Evolutionary conservation across 768 basidiomycete species (phyloP).

Genomic region (Xerocomus brunneocitrinus): DNA sequence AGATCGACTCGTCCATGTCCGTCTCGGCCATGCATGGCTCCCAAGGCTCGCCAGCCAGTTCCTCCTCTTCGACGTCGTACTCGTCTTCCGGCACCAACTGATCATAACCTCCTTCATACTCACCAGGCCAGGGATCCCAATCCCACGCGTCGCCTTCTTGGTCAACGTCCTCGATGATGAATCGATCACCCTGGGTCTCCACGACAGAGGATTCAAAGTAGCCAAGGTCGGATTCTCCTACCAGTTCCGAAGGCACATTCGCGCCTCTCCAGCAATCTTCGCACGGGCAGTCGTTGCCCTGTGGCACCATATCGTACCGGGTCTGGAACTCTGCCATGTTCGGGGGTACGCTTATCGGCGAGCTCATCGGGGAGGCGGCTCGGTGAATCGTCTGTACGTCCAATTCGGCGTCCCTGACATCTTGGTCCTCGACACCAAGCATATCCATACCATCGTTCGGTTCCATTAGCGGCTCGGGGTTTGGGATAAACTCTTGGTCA

Average conservation of each 20-base stretch:
- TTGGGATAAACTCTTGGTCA: background rate
- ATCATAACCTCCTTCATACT: background rate
- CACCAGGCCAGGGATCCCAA: slow-evolving; percentile 1
- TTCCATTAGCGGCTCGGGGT: background rate
- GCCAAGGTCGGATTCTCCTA: background rate
- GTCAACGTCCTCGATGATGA: background rate
- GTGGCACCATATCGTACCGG: slow-evolving; percentile 8
- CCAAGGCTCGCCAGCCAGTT: background rate
- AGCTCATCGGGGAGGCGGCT: slow-evolving; percentile 2
- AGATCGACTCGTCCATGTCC: slow-evolving; percentile 2
- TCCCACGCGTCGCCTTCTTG: background rate
- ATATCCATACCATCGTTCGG: background rate
- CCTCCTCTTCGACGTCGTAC: background rate
- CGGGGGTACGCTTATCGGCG: slow-evolving; percentile 3
- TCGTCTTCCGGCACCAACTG: slow-evolving; percentile 4
- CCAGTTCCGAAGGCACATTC: background rate
- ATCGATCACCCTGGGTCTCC: background rate
- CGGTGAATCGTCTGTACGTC: background rate
- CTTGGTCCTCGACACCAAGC: background rate
- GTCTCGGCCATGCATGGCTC: background rate
- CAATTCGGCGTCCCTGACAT: background rate
- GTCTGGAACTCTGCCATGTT: slow-evolving; percentile 5
- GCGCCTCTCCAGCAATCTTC: slow-evolving; percentile 2
- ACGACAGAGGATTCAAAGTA: background rate
- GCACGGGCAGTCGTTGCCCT: slow-evolving; percentile 9